Evolutionary conservation across 139 green algal species (phyloP), one percentile per base, ranked within the genome.

Genomic region (Deuterostichococcus epilithicus): DNA sequence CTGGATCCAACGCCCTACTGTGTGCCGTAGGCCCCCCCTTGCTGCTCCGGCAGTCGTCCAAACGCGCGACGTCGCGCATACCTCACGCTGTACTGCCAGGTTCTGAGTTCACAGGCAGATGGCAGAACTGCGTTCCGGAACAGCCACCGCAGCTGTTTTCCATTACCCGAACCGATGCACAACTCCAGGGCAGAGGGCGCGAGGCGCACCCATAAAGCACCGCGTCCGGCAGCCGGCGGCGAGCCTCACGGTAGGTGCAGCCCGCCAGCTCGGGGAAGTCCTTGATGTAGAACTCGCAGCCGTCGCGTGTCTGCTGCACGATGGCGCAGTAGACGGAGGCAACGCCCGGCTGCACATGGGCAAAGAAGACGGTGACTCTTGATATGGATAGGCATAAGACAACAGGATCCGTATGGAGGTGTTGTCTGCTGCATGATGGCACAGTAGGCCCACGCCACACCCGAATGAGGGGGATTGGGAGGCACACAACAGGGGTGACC

Each of bases 281-380:
- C 45, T 68, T 68, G 58, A 85, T 73, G 73, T 79, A 82, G 39
- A 82, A 76, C 68, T 82, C 76, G 30, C 78, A 69, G 4, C 76
- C 78, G 18, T 75, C 70, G 3, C 37, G 58, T 30, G 80, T 80
- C 76, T 85, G 80, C 80, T 85, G 80, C 66, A 85, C 76, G n/a
- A 85, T 81, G 58, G 76, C 70, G 38, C 72, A 82, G 68, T 82
- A 82, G 68, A 85, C 80, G 37, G 66, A 78, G 0, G 80, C 80
- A 34, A 85, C 76, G 1, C 80, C 80, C 22, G 80, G 80, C 74
- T 80, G 78, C 78, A 70, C 4, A 20, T 44, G 22, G 26, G 33
- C 38, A 35, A 36, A 32, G 23, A 1, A 36, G 47, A 4, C 25
- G 10, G 25, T 73, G 34, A 5, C 44, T 23, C n/a, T 3, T 2